Percentiles rank a stretch among this genome's conserved stretches.
Evolutionary conservation across 768 basidiomycete genomes (phyloP).

Genomic region (Suillus weaverae): DNA sequence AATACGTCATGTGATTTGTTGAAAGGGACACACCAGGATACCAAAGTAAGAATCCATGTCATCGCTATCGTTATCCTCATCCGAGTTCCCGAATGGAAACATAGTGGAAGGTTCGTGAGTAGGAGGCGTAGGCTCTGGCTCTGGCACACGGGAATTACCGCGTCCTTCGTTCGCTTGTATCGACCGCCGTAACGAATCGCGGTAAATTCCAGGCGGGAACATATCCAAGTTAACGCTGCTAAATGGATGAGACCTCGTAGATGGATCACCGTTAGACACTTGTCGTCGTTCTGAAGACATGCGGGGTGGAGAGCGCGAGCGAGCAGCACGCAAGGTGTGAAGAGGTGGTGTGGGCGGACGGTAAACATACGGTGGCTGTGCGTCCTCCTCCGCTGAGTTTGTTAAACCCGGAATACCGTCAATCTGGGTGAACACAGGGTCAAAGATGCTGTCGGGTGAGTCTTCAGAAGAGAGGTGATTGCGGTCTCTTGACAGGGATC

Average conservation of each 20-base stretch:
- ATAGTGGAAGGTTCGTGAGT: not conserved
- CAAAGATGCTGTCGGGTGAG: not conserved
- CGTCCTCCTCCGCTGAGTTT: not conserved
- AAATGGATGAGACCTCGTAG: slow-evolving; percentile 26
- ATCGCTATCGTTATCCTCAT: slow-evolving; percentile 6
- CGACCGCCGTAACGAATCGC: slow-evolving; percentile 27
- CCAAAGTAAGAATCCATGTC: slow-evolving; percentile 6
- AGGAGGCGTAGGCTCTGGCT: not conserved
- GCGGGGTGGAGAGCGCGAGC: not conserved
- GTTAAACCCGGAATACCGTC: not conserved
- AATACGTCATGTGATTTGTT: not conserved
- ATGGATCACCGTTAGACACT: not conserved
- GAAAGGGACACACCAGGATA: not conserved
- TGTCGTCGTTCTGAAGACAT: not conserved
- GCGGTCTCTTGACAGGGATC: not conserved
- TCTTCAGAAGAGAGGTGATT: not conserved
- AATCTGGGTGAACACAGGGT: not conserved
- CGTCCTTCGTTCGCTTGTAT: slow-evolving; percentile 21
- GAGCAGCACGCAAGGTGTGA: not conserved
- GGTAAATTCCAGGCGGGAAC: slow-evolving; percentile 33
- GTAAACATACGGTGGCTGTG: not conserved
- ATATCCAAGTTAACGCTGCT: slow-evolving; percentile 30
- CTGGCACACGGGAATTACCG: not conserved
- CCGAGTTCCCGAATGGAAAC: slow-evolving; percentile 1
- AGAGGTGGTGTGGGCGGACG: slow-evolving; percentile 1